Percentiles rank a stretch among this genome's conserved stretches.
These are phyloP conservation scores for Phytophthora pistaciae DNA, from an alignment of 352 stramenopile genomes.

Conservation along the genomic window DNA sequence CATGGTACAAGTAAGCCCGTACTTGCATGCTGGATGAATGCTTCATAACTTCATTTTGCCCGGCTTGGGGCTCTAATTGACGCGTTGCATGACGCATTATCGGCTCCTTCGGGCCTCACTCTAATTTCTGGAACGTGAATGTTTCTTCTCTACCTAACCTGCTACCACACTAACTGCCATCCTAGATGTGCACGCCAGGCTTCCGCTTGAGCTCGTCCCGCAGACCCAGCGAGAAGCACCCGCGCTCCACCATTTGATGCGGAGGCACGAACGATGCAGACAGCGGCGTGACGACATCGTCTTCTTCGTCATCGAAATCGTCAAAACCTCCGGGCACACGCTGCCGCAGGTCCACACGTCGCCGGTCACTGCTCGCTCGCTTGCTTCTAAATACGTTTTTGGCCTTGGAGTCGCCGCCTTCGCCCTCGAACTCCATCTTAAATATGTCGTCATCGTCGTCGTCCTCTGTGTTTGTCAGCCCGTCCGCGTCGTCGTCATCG, in stretches of 20 bases:
- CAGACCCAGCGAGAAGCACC: constrained; percentile 79
- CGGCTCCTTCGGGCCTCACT: constrained; percentile 6
- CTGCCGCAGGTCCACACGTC: constrained; percentile 16
- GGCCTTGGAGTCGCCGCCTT: constrained; percentile 23
- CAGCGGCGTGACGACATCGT: constrained; percentile 42
- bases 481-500: constrained; percentile 52
- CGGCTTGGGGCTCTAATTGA: constrained; percentile 21
- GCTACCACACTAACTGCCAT: constrained; percentile 16
- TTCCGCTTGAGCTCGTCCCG: constrained; percentile 78
- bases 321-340: constrained; percentile 19
- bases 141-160: constrained; percentile 20
- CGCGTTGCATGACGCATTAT: constrained; percentile 1
- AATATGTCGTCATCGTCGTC: constrained; percentile 76
- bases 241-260: constrained; percentile 74
- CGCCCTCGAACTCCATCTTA: constrained; percentile 77
- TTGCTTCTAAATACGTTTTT: constrained; percentile 40
- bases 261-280: constrained; percentile 78
- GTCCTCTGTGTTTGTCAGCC: constrained; percentile 41
- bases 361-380: constrained; percentile 14
- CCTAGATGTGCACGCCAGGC: constrained; percentile 32
- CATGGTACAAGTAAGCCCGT: no score
- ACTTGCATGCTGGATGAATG: no score
- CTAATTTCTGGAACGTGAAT: constrained; percentile 12
- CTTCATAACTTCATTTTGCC: constrained; percentile 21
- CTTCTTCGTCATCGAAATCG: constrained; percentile 35